phyloP scores from a whole-genome alignment of 2,329 filamentous ascomycete species.

The Alternaria metachromatica region DNA sequence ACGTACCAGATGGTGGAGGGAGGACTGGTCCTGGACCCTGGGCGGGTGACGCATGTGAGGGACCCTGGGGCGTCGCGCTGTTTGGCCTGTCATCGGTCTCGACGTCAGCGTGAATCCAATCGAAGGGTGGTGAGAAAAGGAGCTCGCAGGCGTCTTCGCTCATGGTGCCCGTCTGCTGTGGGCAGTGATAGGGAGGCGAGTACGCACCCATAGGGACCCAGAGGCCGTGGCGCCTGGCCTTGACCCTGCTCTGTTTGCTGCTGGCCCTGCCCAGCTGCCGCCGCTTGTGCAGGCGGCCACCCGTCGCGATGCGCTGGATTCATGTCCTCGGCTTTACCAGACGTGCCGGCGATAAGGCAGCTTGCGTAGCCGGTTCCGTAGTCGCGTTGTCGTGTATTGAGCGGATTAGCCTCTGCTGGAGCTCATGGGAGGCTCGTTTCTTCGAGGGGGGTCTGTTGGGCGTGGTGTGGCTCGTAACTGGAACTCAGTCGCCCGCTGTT shows the following conservation, averaged over 20 bases:
- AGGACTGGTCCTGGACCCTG: constrained; percentile 48
- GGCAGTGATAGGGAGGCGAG: constrained; percentile 5
- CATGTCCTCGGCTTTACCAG: constrained; percentile 45
- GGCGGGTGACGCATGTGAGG: constrained; percentile 44
- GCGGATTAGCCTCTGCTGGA: constrained; percentile 10
- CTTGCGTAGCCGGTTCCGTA: constrained; percentile 14
- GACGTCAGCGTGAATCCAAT: constrained; percentile 26
- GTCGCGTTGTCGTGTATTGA: constrained; percentile 24
- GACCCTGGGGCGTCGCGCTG: constrained; percentile 41
- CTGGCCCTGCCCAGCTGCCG: constrained; percentile 55
- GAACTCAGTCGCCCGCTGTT: constrained; percentile 26
- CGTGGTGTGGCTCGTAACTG: constrained; percentile 19
- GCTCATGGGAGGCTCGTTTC: constrained; percentile 31
- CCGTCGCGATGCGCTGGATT: constrained; percentile 51
- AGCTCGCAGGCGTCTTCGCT: constrained; percentile 22
- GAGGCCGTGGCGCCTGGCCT: constrained; percentile 41
- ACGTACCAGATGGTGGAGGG: constrained; percentile 50
- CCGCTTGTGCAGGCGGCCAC: constrained; percentile 54
- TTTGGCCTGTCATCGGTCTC: constrained; percentile 30
- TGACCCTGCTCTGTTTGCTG: constrained; percentile 46
- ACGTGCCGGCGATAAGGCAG: constrained; percentile 34
- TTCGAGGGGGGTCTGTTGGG: constrained; percentile 11
- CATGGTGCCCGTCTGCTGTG: constrained; percentile 23
- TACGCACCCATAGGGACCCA: constrained; percentile 48
- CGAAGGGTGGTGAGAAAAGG: constrained; percentile 13